Evolutionary conservation across 495 filamentous ascomycete genomes (phyloP).

Genomic region (Chaetomium fimeti): DNA sequence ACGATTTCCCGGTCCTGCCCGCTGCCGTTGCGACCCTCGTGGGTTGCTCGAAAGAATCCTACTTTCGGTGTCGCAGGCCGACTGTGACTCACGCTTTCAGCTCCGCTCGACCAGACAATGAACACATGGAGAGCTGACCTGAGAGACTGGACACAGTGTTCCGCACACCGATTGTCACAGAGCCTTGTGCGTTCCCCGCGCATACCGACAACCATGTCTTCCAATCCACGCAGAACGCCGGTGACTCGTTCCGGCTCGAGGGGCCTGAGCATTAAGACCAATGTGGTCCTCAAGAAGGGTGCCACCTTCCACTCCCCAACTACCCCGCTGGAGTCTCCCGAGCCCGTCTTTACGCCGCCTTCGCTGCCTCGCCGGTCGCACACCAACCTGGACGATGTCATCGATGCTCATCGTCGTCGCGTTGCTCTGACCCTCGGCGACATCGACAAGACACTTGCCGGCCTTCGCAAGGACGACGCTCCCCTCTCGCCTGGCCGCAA

Average conservation of each 20-base stretch:
- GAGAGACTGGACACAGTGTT: conserved; percentile 29
- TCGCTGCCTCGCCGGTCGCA: conserved; percentile 59
- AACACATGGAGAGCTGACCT: conserved; percentile 33
- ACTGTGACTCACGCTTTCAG: conserved; percentile 36
- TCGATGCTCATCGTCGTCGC: conserved; percentile 55
- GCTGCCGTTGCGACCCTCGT: background rate
- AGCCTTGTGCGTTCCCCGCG: conserved; percentile 36
- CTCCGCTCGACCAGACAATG: conserved; percentile 26
- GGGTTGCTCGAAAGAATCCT: conserved; percentile 17
- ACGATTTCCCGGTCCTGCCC: background rate
- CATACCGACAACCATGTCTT: conserved; percentile 47
- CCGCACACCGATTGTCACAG: conserved; percentile 23
- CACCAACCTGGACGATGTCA: conserved; percentile 61
- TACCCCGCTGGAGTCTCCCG: conserved; percentile 45
- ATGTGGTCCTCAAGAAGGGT: conserved; percentile 58
- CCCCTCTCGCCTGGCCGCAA: conserved; percentile 31
- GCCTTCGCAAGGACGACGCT: conserved; percentile 33
- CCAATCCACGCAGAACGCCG: conserved; percentile 53
- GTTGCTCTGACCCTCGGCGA: conserved; percentile 50
- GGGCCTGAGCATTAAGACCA: conserved; percentile 51
- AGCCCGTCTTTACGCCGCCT: conserved; percentile 49
- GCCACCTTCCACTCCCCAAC: conserved; percentile 61
- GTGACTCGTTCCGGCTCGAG: conserved; percentile 47
- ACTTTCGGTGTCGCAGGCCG: conserved; percentile 26
- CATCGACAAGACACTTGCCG: conserved; percentile 50